Base-by-base conservation (phyloP, 2,329 filamentous ascomycete species). In the Calonectria pseudoturangicola region DNA sequence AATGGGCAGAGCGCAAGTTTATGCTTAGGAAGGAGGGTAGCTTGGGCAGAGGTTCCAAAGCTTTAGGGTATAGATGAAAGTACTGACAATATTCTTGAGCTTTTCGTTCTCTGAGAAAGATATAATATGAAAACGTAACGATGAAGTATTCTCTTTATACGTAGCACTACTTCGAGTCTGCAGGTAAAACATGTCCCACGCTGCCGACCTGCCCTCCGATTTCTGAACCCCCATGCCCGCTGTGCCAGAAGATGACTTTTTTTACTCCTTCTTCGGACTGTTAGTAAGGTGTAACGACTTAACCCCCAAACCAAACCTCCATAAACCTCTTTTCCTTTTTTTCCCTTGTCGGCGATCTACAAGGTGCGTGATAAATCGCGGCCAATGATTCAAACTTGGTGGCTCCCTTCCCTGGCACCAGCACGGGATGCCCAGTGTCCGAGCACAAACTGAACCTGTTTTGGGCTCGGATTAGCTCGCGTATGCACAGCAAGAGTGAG, bases 131-230 rank as follows among this genome's bases (percentile, higher is more conserved):
- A 36, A 33, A n/a, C 50, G 2, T 13, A 28, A 54, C 28, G 50
- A 54, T 3, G 9, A 30, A 33, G 50, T 21, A 33, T 54, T 33
- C 50, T 21, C 13, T 54, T 54, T 54, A 54, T 54, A 33, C 16
- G 16, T 5, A 54, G 33, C 28, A 54, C 28, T 54, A 16, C 50
- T 33, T 54, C 16, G 25, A 33, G 33, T 33, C 50, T 54, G 50
- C 50, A 54, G 16, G 28, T 54, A 54, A 12, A 54, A 21, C 21
- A 54, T 36, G 50, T 21, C 50, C 50, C 50, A 54, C 50, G 50
- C 28, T 54, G 13, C 16, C 1, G 18, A 5, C 28, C 50, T 33
- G 18, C 50, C 50, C 16, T 54, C 50, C 16, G 28, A 54, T 33
- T 54, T 54, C 50, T 12, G 50, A 54, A 33, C 28, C 28, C 50